Conservation (phyloP, 2,329 filamentous ascomycete species). For the Coleophoma crateriformis region DNA sequence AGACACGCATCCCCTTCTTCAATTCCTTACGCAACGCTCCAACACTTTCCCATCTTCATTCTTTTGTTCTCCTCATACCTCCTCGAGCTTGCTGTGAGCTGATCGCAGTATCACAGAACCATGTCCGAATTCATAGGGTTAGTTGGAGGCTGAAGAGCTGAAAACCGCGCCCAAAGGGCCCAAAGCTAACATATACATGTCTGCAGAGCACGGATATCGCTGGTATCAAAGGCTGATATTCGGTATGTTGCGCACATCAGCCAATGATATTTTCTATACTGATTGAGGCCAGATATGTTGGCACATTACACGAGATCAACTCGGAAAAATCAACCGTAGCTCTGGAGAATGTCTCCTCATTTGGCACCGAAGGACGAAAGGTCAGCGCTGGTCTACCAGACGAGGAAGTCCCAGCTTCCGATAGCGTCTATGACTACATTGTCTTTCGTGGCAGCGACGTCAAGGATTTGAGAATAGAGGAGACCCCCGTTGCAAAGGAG, state of each 20-base stretch:
- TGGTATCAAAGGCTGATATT: conserved; percentile 97
- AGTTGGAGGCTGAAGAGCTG: conserved; percentile 23
- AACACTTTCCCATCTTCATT: background rate
- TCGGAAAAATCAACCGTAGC: conserved; percentile 95
- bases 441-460: conserved; percentile 98
- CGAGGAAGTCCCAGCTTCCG: conserved; percentile 78
- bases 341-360: conserved; percentile 91
- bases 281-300: conserved; percentile 69
- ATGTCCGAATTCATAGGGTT: conserved; percentile 60
- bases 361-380: conserved; percentile 87
- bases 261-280: conserved; percentile 3
- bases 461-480: conserved; percentile 93
- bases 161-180: background rate
- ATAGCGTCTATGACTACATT: conserved; percentile 96
- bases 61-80: conserved; percentile 1
- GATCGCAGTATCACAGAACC: conserved; percentile 18
- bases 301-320: conserved; percentile 95
- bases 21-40: conserved; percentile 2
- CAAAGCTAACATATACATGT: conserved; percentile 12
- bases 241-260: conserved; percentile 54
- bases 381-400: conserved; percentile 51
- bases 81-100: conserved; percentile 24
- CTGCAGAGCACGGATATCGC: conserved; percentile 80
- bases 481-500: conserved; percentile 69
- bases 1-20: conserved; percentile 3